phyloP scores from a whole-genome alignment of 169 alveolate species.

The Cryptosporidium felis region DNA sequence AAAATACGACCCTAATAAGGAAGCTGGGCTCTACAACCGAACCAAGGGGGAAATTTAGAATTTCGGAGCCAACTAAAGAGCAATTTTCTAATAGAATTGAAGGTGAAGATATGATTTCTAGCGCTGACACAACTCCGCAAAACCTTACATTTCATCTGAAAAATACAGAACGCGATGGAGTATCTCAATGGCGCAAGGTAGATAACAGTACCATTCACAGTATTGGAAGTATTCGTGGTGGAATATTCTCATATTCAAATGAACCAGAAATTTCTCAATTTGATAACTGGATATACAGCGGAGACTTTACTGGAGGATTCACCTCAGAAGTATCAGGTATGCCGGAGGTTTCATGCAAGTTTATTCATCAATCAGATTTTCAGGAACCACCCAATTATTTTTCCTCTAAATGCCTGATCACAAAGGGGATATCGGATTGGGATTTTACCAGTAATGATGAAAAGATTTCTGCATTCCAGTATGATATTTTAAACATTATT shows the following conservation, averaged over 20 bases:
- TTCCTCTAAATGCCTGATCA: conserved; percentile 17
- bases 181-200: not conserved
- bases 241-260: conserved; percentile 31
- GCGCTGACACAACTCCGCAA: conserved; percentile 56
- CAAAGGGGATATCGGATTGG: conserved; percentile 59
- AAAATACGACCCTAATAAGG: conserved; percentile 4
- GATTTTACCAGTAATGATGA: conserved; percentile 15
- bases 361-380: conserved; percentile 20
- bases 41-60: not conserved
- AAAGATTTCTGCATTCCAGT: conserved; percentile 28
- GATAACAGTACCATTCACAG: not conserved
- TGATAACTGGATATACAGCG: conserved; percentile 45
- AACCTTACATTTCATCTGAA: conserved; percentile 7
- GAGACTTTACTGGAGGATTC: conserved; percentile 12
- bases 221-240: conserved; percentile 5
- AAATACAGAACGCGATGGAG: not conserved
- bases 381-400: conserved; percentile 66
- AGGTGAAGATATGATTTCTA: conserved; percentile 46
- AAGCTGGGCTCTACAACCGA: conserved; percentile 7
- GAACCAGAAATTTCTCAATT: conserved; percentile 30
- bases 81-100: conserved; percentile 15
- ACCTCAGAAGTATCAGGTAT: conserved; percentile 14
- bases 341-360: conserved; percentile 13
- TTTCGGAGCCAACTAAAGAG: conserved; percentile 5
- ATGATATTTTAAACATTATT: conserved; percentile 47